phyloP scores from a whole-genome alignment of 306 rosid species.

The Trichosanthes truncata region DNA sequence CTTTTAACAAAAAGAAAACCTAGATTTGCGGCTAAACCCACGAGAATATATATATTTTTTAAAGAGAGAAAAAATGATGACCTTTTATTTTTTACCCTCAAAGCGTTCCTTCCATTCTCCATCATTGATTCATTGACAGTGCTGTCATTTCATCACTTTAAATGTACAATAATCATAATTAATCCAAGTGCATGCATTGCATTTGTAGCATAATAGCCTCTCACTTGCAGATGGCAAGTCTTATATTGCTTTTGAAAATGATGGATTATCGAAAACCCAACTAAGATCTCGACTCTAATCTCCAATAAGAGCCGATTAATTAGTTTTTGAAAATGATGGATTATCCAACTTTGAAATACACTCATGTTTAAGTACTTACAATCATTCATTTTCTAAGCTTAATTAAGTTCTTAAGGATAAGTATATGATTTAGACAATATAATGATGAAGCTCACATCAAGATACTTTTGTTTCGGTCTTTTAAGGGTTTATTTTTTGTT shows the following conservation, averaged over 20 bases:
- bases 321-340: conserved; percentile 1
- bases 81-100: background rate
- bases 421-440: background rate
- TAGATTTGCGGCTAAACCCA: background rate
- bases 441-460: background rate
- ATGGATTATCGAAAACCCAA: background rate
- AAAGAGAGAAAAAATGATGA: background rate
- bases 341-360: background rate
- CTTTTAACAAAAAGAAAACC: too few species aligned
- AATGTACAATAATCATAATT: background rate
- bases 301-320: background rate
- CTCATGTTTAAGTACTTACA: background rate
- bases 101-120: background rate
- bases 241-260: background rate
- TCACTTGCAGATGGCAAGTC: background rate
- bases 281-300: background rate
- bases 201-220: background rate
- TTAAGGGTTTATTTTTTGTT: too few species aligned
- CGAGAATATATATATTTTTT: background rate
- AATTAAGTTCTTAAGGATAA: background rate
- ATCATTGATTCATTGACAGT: background rate
- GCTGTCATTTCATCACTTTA: background rate
- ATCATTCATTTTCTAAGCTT: background rate
- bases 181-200: background rate
- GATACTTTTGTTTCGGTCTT: background rate